Evolutionary conservation across 1,139 yeast genomes (phyloP), one percentile per base, ranked within the genome.

Genomic region (Hemisphaericaspora subhashii): DNA sequence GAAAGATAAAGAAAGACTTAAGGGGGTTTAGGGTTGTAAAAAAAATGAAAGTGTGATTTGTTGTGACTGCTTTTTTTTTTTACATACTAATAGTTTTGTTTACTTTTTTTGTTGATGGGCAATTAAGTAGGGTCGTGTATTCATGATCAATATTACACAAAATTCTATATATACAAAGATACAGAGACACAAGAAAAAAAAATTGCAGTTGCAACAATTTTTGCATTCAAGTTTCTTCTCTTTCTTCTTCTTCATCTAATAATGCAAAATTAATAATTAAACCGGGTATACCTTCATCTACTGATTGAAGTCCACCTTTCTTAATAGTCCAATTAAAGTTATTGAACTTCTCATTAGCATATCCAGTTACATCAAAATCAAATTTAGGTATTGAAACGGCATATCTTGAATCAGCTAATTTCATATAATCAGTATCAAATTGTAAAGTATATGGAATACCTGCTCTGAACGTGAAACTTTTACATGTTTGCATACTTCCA

Each of bases 311-410:
- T 1, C 74, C 75, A 3, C 66, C 66, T 31, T 55, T 51, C 48
- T 72, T 72, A 33, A 72, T 49, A 4, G 65, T 59, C 74, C 74
- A 72, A 44, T 72, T 71, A 53, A 72, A 68, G 45, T 70, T 71
- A 48, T 72, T 55, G 41, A 72, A 54, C 9, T 59, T 57, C 5
- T 70, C 74, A 41, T 71, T 70, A 29, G 74, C 74, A 43, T 65
- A 72, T 30, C 54, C 56, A 23, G 57, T 55, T 1, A 70, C 74
- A 41, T 68, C 59, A 20, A 72, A 62, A 45, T 72, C 77, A 43
- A 71, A 68, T 3, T 70, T 62, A 0, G 77, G 77, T 12, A 72
- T 60, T 29, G 66, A 54, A 0, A 72, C 71, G 2, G 68, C 62
- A 44, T 72, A 72, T 38, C 60, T 55, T 4, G 75, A 68, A 46